Conservation (phyloP, 1,284 basidiomycete species). For the Sporisorium exsertum region DNA sequence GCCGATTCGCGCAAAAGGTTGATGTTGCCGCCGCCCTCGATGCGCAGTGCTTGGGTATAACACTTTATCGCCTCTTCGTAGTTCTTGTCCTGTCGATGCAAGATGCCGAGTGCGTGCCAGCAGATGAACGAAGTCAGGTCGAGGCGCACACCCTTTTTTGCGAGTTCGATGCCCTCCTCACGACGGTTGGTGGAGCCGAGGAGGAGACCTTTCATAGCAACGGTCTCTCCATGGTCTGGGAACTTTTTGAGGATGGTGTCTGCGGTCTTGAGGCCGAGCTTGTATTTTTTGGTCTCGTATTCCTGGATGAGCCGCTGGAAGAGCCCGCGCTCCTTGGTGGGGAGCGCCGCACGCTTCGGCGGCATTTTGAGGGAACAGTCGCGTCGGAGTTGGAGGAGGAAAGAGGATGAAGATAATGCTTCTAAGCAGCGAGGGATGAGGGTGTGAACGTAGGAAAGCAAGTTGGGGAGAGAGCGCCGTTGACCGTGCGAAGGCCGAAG, state of each 20-base stretch:
- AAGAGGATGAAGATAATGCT: background rate
- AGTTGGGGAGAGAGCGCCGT: background rate
- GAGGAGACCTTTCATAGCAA: conserved; percentile 67
- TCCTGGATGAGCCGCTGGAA: conserved; percentile 83
- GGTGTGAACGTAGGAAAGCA: background rate
- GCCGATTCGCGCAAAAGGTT: conserved; percentile 93
- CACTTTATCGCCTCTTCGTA: conserved; percentile 88
- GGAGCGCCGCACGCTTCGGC: conserved; percentile 72
- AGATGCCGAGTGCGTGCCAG: conserved; percentile 92
- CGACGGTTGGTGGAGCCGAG: conserved; percentile 59
- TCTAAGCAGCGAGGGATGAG: background rate
- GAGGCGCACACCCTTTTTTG: conserved; percentile 83
- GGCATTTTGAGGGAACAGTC: conserved; percentile 36
- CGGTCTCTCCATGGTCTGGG: conserved; percentile 83
- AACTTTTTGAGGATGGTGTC: conserved; percentile 95
- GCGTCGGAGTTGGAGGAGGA: background rate
- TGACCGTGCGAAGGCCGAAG: conserved; percentile 8
- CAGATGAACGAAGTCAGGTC: conserved; percentile 94
- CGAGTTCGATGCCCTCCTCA: conserved; percentile 80
- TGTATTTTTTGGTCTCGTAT: conserved; percentile 91
- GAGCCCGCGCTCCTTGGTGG: conserved; percentile 84
- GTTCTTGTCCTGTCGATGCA: conserved; percentile 79
- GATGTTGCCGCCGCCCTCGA: conserved; percentile 88
- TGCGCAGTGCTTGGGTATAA: conserved; percentile 80
- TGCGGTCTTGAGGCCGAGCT: conserved; percentile 89